Base-by-base conservation (phyloP, 352 stramenopile genomes). In the Globisporangium echinulatum region DNA sequence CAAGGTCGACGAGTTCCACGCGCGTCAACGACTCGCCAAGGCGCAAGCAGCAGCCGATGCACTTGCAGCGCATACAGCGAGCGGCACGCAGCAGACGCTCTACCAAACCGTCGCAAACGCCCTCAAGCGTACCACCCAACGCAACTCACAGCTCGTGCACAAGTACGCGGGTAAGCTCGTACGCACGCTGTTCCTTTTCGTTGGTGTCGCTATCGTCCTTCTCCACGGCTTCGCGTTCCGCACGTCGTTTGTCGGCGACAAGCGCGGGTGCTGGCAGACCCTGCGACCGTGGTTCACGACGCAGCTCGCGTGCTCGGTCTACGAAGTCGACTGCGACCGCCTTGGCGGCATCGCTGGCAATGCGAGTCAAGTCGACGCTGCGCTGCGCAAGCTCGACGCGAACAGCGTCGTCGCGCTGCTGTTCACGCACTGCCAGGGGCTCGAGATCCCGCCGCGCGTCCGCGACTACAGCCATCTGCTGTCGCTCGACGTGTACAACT, bases 401-500 rank as follows among this genome's bases (percentile, higher is more conserved):
- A 4, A 15, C 25, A 74, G 64, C 39, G 61, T 81, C 42, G 59
- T 47, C 1, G 70, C 61, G 7, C 55, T 86, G 49, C 64, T 88
- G 6, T 75, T 88, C 46, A 69, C 62, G 17, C 78, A 86, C 60
- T 88, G 78, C 46, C 59, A 69, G 0, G 56, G 39, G 0, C 67
- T 88, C 10, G 46, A 48, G 14, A 70, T 88, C 54, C 70, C 78
- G 0, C 6, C 58, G 19, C 52, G 57, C 0, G 56, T 88, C 19
- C 61, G 47, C 3, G 43, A 60, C 9, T 82, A 83, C 44, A 50
- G 46, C 13, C 74, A 83, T 11, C 44, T 88, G 3, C 54, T 85
- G 13, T 66, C 74, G 7, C 43, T 88, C 56, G 75, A 88, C 19
- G 63, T 85, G 1, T 88, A 68, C 63, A 88, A 88, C 52, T 74